Evolutionary conservation across 176 grass and related monocot species (phyloP).

Genomic region (Urochloa ruziziensis): DNA sequence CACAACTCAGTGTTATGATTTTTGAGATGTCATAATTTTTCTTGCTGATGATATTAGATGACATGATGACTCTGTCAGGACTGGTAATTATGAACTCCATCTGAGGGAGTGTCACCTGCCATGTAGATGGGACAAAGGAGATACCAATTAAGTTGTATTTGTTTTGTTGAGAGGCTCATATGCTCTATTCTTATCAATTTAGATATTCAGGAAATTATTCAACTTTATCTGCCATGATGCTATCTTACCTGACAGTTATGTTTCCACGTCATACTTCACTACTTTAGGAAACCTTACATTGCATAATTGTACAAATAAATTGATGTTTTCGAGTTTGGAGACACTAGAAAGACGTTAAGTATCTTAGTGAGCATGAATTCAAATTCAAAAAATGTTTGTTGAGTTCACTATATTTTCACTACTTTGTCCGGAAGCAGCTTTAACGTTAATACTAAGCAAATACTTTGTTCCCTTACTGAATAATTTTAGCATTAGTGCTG

Average conservation of each 20-base stretch:
- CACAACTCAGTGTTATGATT: background rate
- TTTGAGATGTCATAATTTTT: background rate
- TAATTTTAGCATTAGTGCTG: conserved; percentile 27
- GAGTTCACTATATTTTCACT: background rate
- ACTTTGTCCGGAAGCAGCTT: background rate
- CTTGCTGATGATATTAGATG: background rate
- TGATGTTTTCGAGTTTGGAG: background rate
- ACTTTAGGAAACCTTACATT: background rate
- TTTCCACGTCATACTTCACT: background rate
- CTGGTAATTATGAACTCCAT: background rate
- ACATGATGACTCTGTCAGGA: background rate
- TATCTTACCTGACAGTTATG: background rate
- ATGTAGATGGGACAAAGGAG: background rate
- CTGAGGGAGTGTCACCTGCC: background rate
- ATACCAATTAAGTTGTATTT: background rate
- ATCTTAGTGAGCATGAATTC: background rate
- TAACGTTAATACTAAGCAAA: background rate
- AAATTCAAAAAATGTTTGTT: conserved; percentile 16
- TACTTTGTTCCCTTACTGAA: conserved; percentile 24
- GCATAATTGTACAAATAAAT: background rate
- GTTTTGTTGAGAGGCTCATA: background rate
- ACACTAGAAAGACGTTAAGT: background rate
- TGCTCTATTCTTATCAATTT: background rate
- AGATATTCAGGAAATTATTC: conserved; percentile 1
- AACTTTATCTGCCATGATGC: background rate